Evolutionary conservation across 225 moss, liverwort and hornwort species (phyloP), one percentile per base, ranked within the genome.

Genomic region (Pseudoscleropodium purum): DNA sequence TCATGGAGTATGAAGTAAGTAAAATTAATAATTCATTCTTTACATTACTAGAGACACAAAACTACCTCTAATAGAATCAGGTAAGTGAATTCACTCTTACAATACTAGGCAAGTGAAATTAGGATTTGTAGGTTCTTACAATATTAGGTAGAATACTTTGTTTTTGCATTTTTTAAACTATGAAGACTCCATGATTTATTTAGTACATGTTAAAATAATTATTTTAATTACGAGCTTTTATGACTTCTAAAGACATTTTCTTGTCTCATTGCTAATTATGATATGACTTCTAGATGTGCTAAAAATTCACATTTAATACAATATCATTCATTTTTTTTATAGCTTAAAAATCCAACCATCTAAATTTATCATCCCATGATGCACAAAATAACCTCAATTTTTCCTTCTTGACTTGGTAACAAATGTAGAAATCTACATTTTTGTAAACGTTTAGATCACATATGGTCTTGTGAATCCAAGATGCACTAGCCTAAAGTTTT

Each of bases 281-380:
- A 6, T 31, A 75, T 18, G 43, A 74, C 2, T 74, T 29, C 5
- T 45, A 45, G 6, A 74, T 43, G 10, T 29, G 5, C 4, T 45
- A 5, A 6, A 18, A 30, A 18, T 45, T 30, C 10, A 17, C 10
- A 74, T 3, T 74, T 5, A 17, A 74, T 17, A 29, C 10, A 74
- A 45, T 0, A 0, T 18, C 11, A 30, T 74, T 43, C 17, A 29
- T n/a, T 17, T 17, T 17, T 43, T 43, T 45, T 43, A 9, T 29
- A 27, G 73, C 29, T 74, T 74, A 27, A 73, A 25, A 73, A 43
- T 43, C 5, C 73, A 73, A 43, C 10, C 9, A 73, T 27, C 9
- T 29, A 15, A 7, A 7, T 72, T 39, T 39, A 4, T 39, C 0
- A 70, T 12, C 39, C 1, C 2, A 1, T 1, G 5, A 70, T 70